These are phyloP conservation scores for Zygotorulaspora chibaensis DNA, from an alignment of 805 yeast genomes.

Conservation along the genomic window DNA sequence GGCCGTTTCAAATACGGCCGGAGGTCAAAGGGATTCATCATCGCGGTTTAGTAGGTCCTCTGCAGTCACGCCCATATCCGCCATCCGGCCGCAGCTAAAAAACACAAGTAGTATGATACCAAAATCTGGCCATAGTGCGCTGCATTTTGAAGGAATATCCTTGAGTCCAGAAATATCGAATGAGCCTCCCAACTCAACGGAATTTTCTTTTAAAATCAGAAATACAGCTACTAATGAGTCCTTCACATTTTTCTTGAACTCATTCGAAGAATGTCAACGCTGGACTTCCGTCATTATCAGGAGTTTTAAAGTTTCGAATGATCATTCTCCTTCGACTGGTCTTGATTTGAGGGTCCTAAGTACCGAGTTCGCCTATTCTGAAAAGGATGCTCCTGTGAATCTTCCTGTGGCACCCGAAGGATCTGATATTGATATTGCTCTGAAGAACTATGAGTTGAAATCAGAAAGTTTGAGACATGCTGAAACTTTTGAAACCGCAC, in stretches of 20 bases:
- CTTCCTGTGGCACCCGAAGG: slow-evolving; percentile 50
- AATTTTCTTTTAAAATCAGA: slow-evolving; percentile 46
- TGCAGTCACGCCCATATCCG: slow-evolving; percentile 17
- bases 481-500: slow-evolving; percentile 29
- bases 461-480: slow-evolving; percentile 19
- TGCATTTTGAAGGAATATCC: slow-evolving; percentile 3
- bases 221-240: slow-evolving; percentile 55
- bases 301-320: slow-evolving; percentile 44
- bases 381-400: slow-evolving; percentile 44
- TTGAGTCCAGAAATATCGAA: slow-evolving; percentile 17
- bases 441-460: slow-evolving; percentile 30
- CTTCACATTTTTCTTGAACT: slow-evolving; percentile 46
- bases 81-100: slow-evolving; percentile 22
- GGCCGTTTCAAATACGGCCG: slow-evolving; percentile 7
- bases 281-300: slow-evolving; percentile 54
- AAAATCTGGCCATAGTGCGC: slow-evolving; percentile 13
- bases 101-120: slow-evolving; percentile 24
- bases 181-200: slow-evolving; percentile 12
- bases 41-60: slow-evolving; percentile 6
- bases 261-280: slow-evolving; percentile 46
- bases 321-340: slow-evolving; percentile 45
- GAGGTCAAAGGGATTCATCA: slow-evolving; percentile 10
- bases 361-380: slow-evolving; percentile 65
- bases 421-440: slow-evolving; percentile 48
- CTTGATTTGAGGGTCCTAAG: slow-evolving; percentile 50